A percentile compares a stretch with the other conserved stretches of the same genome.
phyloP scores from a whole-genome alignment of 257 asterid genomes.

The Gynochthodes officinalis region DNA sequence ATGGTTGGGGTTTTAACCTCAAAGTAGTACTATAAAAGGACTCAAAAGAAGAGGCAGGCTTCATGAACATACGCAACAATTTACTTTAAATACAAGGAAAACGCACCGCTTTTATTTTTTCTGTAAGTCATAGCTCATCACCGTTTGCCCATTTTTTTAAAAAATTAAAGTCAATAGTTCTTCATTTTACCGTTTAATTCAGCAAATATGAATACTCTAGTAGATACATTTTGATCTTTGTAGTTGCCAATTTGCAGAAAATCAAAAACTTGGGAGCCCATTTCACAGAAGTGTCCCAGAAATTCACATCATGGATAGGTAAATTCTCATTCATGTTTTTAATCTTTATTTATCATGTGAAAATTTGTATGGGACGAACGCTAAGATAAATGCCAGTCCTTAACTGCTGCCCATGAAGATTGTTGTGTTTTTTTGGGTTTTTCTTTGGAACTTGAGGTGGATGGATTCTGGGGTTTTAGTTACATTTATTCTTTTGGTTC shows the following conservation, averaged over 20 bases:
- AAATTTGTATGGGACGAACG: neutral
- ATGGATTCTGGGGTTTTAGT: neutral
- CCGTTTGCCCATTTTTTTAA: neutral
- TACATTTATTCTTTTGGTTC: slow-evolving; percentile 1
- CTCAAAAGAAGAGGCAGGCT: slow-evolving; percentile 22
- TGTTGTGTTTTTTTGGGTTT: neutral
- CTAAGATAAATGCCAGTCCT: neutral
- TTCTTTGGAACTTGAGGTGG: neutral
- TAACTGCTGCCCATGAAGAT: neutral
- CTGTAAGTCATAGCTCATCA: neutral
- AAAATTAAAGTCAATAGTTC: neutral
- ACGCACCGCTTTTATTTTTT: neutral
- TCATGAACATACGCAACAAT: neutral
- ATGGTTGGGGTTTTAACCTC: slow-evolving; percentile 34
- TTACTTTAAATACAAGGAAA: neutral
- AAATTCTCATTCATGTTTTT: neutral
- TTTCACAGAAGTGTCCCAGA: neutral
- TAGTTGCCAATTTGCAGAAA: neutral
- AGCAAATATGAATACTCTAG: slow-evolving; percentile 12
- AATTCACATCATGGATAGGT: neutral
- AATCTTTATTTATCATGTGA: neutral
- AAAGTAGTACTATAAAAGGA: slow-evolving; percentile 10
- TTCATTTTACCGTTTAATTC: slow-evolving; percentile 7
- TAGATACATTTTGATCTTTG: neutral
- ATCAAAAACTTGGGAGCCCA: neutral